Base-by-base conservation (phyloP, 805 yeast species). In the Candida maesae region DNA sequence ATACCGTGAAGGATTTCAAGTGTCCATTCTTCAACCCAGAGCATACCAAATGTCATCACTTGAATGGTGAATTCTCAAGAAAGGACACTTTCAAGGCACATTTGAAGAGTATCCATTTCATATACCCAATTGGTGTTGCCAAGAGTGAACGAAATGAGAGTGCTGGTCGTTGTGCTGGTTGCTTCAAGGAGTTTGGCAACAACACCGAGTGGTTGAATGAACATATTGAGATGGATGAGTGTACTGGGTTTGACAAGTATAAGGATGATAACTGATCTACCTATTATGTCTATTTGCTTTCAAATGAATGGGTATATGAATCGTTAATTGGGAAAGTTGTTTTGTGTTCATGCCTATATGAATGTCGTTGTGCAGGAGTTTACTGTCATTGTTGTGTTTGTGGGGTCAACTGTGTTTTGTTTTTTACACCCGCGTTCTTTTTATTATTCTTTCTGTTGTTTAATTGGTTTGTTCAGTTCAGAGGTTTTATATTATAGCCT, bases 41-140 rank as follows among this genome's bases (percentile, higher is more conserved):
- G 44, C 53, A 64, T 60, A 41, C 61, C 43, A 53, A 56, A 38
- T 59, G 64, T 36, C 93, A 84, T 56, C 93, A 84, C 56, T 67
- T 71, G 35, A 75, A 80, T 19, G 93, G 93, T 7, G 81, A 79
- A 35, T 84, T 84, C 53, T 76, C 84, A 10, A 69, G 93, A 38
- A 81, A 90, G 58, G 93, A 84, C 59, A 84, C 91, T 4, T 84
- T 74, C 62, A 84, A 84, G 53, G 84, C 84, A 55, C 93, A 84
- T 61, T 66, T 84, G 47, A 82, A 81, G 60, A 83, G 88, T 6
- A 76, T 84, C 42, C 93, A 84, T 56, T 84, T 84, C 58, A 78
- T 74, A 44, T 84, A 84, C 58, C 91, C 90, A 10, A 70, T 68
- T 36, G 88, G 87, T 29, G 81, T 87, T 21, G 71, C 75, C 47